Evolutionary conservation across 208 protist genomes (phyloP), one percentile per base, ranked within the genome.

Genomic region (Leishmania arabica): DNA sequence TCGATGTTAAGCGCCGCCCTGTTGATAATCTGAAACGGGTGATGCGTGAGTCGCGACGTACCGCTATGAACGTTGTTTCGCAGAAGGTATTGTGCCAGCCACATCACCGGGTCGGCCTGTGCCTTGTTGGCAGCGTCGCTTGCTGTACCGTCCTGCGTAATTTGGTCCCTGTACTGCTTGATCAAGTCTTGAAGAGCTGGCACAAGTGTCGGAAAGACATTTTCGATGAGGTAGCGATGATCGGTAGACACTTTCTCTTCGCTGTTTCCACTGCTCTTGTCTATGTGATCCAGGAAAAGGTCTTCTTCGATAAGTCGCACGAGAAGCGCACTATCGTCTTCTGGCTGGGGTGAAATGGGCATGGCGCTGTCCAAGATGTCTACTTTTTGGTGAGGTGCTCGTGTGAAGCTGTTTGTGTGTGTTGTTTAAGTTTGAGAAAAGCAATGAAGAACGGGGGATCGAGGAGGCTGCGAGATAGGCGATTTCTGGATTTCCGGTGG

Each of bases 71-170:
- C 71, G 83, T 94, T 94, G 83, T 96, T 96, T 42, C 93, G 86
- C 60, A 96, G 81, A 19, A 96, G 83, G 58, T 95, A 96, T 58
- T 95, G 93, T 34, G 93, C 90, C 6, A 96, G 79, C 90, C 91
- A 95, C 45, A 86, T 89, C n/a, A 94, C 81, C 17, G 93, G 89
- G 78, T 95, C 84, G 1, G 84, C 84, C 21, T 80, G 60, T 8
- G 51, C 56, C 47, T 60, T 69, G 64, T 90, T 78, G 53, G 77
- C 71, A 45, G 80, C 84, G 31, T 78, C 58, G 13, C 70, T 84
- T 37, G 85, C 83, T 21, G n/a, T 66, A 49, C 15, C 65, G 27
- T 80, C 7, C 3, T 45, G 47, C 24, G 66, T 31, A 37, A 64
- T 53, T 45, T 45, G 56, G 31, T 82, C 84, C 56, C 60, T 74